phyloP scores from a whole-genome alignment of 2,329 filamentous ascomycete genomes.

The Fusarium nodosum region DNA sequence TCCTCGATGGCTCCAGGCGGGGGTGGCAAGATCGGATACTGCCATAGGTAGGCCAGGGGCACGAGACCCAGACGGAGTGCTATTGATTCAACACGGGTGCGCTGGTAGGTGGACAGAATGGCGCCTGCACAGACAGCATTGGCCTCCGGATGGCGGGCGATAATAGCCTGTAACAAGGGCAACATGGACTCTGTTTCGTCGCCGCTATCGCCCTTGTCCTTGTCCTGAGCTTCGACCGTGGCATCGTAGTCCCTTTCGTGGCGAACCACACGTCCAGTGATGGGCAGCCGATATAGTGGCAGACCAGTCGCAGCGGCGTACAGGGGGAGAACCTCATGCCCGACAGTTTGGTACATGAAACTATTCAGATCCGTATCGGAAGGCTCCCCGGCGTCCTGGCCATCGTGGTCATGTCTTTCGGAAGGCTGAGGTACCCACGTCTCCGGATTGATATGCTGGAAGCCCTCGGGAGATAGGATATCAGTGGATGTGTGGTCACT shows the following conservation, averaged over 20 bases:
- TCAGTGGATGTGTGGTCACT: slow-evolving; percentile 12
- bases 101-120: slow-evolving; percentile 94
- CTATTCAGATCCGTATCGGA: slow-evolving; percentile 79
- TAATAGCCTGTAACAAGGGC: slow-evolving; percentile 77
- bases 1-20: slow-evolving; percentile 53
- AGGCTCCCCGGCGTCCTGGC: slow-evolving; percentile 28
- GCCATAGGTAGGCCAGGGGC: slow-evolving; percentile 91
- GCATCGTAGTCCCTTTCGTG: slow-evolving; percentile 77
- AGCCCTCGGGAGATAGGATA: slow-evolving; percentile 35
- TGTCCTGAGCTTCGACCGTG: slow-evolving; percentile 37
- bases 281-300: slow-evolving; percentile 85
- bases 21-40: slow-evolving; percentile 80
- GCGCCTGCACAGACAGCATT: slow-evolving; percentile 92
- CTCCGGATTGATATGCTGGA: slow-evolving; percentile 45
- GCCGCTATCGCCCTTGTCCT: slow-evolving; percentile 42
- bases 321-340: slow-evolving; percentile 86
- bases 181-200: slow-evolving; percentile 94
- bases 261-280: slow-evolving; percentile 78
- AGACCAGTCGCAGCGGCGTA: slow-evolving; percentile 84
- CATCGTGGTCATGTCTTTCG: slow-evolving; percentile 16
- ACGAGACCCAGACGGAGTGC: slow-evolving; percentile 85
- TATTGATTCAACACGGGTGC: slow-evolving; percentile 94
- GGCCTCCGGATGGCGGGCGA: slow-evolving; percentile 78
- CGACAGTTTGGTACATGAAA: slow-evolving; percentile 99
- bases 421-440: slow-evolving; percentile 36